Conservation (phyloP, 1,284 basidiomycete species). For the Malassezia brasiliensis region DNA sequence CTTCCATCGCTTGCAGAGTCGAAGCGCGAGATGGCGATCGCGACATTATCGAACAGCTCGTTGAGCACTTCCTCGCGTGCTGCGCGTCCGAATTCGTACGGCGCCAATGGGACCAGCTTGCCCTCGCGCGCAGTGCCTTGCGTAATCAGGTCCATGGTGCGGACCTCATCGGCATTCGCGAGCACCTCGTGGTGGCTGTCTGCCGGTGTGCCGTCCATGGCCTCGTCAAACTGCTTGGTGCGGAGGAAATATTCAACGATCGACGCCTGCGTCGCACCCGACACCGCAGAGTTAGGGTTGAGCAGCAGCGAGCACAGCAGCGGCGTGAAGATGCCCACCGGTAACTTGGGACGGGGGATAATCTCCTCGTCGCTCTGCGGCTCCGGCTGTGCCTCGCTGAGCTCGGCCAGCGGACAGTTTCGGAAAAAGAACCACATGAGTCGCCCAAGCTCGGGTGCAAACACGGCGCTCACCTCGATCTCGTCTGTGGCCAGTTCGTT, state of each 20-base stretch:
- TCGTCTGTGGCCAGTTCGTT: constrained; percentile 81
- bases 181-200: constrained; percentile 49
- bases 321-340: constrained; percentile 78
- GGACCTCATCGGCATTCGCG: constrained; percentile 1
- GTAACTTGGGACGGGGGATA: constrained; percentile 54
- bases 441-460: constrained; percentile 68
- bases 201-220: constrained; percentile 52
- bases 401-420: constrained; percentile 50
- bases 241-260: constrained; percentile 68
- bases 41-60: constrained; percentile 44
- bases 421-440: constrained; percentile 94
- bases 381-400: constrained; percentile 17
- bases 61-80: constrained; percentile 27
- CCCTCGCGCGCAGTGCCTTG: constrained; percentile 42
- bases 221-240: constrained; percentile 16
- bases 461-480: constrained; percentile 79
- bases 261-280: constrained; percentile 63
- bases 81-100: constrained; percentile 33
- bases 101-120: constrained; percentile 30
- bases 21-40: constrained; percentile 35
- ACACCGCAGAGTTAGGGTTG: constrained; percentile 65
- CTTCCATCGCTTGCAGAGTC: constrained; percentile 5
- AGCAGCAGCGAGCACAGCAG: constrained; percentile 79
- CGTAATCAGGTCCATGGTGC: constrained; percentile 16
- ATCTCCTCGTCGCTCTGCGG: constrained; percentile 16